Evolutionary conservation across 2,329 filamentous ascomycete species (phyloP), one percentile per base, ranked within the genome.

Genomic region (Calonectria montana): DNA sequence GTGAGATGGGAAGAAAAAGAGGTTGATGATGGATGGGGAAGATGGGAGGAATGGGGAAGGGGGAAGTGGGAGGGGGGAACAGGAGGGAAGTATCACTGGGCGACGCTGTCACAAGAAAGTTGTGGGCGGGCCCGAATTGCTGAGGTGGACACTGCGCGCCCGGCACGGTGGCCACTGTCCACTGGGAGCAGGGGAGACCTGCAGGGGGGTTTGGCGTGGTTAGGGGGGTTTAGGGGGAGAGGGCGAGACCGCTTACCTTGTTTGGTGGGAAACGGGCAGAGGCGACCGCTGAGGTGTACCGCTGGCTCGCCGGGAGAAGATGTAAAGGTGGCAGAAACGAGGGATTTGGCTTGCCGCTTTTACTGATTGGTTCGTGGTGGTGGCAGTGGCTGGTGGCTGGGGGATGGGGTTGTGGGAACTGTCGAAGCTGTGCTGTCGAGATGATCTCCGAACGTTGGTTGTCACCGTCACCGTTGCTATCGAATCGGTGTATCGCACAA

Each of bases 291-390:
- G 53, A 37, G 29, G n/a, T 37, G 39, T 31, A 47, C 31, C 29
- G 41, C 29, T 64, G 48, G 37, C 65, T 25, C 45, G 55, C 41
- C 59, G 59, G 57, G 55, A 55, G 61, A 74, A 76, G 69, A 69
- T 71, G 69, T 57, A 74, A 74, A 77, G 74, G 68, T 75, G 73
- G 70, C 68, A 45, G 62, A 78, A 76, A 75, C 69, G 57, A 76
- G 75, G 72, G 74, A 75, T 70, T 73, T 67, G 71, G 75, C 76
- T 78, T 73, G 80, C 80, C 77, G 80, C 81, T 81, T 79, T 80
- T 76, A 80, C 69, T 82, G 81, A 82, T 83, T 83, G 81, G 82
- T 71, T 82, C 73, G 78, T 77, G 78, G 72, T 74, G 79, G 79
- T 79, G 78, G 80, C 43, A 31, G 63, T 67, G 73, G 59, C 67